Evolutionary conservation across 2,329 filamentous ascomycete species (phyloP).

Genomic region (Pseudopithomyces chartarum): DNA sequence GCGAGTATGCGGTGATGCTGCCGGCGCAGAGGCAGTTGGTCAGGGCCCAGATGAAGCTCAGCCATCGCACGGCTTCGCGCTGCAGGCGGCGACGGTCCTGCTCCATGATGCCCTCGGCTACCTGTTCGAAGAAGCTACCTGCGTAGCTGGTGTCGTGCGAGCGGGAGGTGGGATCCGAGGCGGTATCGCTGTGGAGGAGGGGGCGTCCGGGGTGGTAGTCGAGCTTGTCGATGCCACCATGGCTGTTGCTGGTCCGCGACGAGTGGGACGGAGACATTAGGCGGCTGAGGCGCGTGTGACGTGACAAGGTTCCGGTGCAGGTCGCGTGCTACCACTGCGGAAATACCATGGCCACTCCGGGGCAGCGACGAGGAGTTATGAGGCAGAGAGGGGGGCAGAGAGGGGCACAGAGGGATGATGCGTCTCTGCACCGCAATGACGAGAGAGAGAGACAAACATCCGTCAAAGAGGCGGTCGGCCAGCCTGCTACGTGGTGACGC

Average conservation of each 20-base stretch:
- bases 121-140: constrained; percentile 63
- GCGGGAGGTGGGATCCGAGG: constrained; percentile 35
- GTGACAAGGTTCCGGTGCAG: constrained; percentile 19
- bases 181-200: constrained; percentile 44
- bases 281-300: constrained; percentile 28
- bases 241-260: constrained; percentile 38
- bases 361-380: not conserved
- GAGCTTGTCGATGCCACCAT: constrained; percentile 54
- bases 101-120: constrained; percentile 64
- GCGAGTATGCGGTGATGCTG: constrained; percentile 89
- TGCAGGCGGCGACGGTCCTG: constrained; percentile 61
- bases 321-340: constrained; percentile 6
- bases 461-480: not conserved
- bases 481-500: constrained; percentile 4
- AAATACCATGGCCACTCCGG: constrained; percentile 12
- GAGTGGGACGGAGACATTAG: constrained; percentile 38
- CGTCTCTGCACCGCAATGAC: not conserved
- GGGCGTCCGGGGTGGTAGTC: constrained; percentile 53
- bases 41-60: constrained; percentile 65
- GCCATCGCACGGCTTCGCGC: constrained; percentile 57
- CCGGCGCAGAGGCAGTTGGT: constrained; percentile 78
- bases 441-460: not conserved
- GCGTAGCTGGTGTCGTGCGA: constrained; percentile 54
- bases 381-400: not conserved
- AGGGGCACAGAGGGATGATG: not conserved